Conservation (phyloP, 768 basidiomycete species). For the Lepiota subincarnata region DNA sequence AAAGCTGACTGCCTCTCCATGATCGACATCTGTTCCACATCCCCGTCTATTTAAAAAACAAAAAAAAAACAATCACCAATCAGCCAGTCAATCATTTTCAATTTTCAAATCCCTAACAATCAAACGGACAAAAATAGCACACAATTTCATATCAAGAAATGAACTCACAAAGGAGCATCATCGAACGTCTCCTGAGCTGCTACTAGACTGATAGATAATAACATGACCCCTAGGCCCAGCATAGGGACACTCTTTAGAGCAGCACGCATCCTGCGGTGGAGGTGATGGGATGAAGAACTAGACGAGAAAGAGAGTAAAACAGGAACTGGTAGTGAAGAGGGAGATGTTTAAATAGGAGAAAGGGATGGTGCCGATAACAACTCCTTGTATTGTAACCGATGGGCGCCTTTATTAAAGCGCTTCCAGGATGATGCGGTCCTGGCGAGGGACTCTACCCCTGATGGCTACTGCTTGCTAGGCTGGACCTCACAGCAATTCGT, state of each 20-base stretch:
- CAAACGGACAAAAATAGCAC: background rate
- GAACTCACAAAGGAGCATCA: conserved; percentile 1
- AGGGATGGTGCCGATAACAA: too few species aligned
- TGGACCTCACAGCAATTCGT: too few species aligned
- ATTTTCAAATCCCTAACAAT: background rate
- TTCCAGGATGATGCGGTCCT: too few species aligned
- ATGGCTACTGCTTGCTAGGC: too few species aligned
- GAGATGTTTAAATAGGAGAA: too few species aligned
- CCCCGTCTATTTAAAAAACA: conserved; percentile 7
- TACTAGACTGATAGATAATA: background rate
- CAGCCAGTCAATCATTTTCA: background rate
- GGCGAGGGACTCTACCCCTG: too few species aligned
- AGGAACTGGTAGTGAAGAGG: too few species aligned
- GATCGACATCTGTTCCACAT: conserved; percentile 20
- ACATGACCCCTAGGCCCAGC: background rate
- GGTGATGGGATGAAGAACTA: too few species aligned
- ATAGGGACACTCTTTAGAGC: background rate
- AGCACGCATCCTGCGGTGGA: background rate
- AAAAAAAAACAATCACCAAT: background rate
- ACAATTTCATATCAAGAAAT: background rate
- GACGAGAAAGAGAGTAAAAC: too few species aligned
- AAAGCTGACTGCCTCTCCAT: conserved; percentile 10
- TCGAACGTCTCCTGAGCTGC: background rate
- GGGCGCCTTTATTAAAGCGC: too few species aligned
- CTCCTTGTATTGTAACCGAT: too few species aligned